These are phyloP conservation scores for Ceratocystis eucalypticola DNA, from an alignment of 2,329 filamentous ascomycete species.

Conservation along the genomic window DNA sequence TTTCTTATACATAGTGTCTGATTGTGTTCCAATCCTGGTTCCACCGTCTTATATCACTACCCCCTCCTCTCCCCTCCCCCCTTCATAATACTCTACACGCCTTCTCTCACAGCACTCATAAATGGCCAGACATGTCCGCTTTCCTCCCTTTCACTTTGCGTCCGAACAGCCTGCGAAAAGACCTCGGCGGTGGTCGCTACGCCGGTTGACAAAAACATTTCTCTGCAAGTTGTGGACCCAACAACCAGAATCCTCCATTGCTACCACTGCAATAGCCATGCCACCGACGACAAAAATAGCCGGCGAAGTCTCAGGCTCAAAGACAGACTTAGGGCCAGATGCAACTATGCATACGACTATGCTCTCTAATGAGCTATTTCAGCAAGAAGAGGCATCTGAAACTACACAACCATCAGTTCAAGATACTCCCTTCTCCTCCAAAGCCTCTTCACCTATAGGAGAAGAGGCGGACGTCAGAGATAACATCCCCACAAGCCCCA, in stretches of 20 bases:
- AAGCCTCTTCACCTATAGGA: neutral
- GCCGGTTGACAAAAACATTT: neutral
- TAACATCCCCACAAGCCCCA: neutral
- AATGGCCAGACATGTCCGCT: constrained; percentile 6
- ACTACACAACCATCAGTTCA: neutral
- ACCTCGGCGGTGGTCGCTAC: neutral
- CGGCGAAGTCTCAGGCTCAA: neutral
- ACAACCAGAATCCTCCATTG: neutral
- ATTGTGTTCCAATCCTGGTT: neutral
- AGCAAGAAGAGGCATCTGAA: neutral
- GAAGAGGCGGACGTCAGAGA: neutral
- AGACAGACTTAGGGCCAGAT: neutral
- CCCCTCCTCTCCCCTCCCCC: neutral
- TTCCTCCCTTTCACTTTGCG: neutral
- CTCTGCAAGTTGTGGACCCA: neutral
- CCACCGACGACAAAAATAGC: neutral
- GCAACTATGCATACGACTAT: neutral
- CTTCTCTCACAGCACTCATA: neutral
- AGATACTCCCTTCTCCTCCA: neutral
- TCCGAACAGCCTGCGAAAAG: neutral
- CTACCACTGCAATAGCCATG: neutral
- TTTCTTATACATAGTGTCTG: neutral
- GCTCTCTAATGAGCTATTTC: neutral
- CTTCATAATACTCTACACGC: neutral
- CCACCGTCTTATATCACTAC: neutral